phyloP scores from a whole-genome alignment of 495 filamentous ascomycete genomes.

The Pyronema domesticum region DNA sequence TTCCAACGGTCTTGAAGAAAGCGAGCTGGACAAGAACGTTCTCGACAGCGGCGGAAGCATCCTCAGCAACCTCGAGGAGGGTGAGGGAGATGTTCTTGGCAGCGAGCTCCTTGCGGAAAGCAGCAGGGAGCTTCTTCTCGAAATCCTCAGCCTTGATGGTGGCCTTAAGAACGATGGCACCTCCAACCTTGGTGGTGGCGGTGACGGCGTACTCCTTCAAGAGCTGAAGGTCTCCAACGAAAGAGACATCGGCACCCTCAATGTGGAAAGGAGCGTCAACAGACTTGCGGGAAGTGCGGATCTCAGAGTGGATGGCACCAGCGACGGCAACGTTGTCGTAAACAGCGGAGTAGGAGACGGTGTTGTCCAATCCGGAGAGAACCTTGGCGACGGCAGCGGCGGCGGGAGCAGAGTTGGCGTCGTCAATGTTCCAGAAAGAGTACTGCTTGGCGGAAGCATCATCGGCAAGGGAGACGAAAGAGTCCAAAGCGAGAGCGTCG shows the following conservation, averaged over 20 bases:
- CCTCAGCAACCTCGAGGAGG: slow-evolving; percentile 46
- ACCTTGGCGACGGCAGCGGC: slow-evolving; percentile 50
- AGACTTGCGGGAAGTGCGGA: slow-evolving; percentile 62
- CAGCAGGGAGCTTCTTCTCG: slow-evolving; percentile 64
- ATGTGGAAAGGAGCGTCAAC: slow-evolving; percentile 71
- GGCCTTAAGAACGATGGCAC: slow-evolving; percentile 55
- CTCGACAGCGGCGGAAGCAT: slow-evolving; percentile 40
- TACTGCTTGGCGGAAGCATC: slow-evolving; percentile 51
- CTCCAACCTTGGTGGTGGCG: slow-evolving; percentile 48
- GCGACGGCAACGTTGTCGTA: slow-evolving; percentile 81
- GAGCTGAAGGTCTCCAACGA: slow-evolving; percentile 61
- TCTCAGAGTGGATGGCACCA: slow-evolving; percentile 65
- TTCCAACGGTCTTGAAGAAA: slow-evolving; percentile 51
- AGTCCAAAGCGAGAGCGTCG: slow-evolving; percentile 18
- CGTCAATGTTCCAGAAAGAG: slow-evolving; percentile 83
- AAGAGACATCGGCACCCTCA: slow-evolving; percentile 57
- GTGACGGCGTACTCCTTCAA: slow-evolving; percentile 57
- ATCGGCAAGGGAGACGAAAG: slow-evolving; percentile 16
- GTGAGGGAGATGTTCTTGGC: slow-evolving; percentile 50
- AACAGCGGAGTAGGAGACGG: slow-evolving; percentile 54
- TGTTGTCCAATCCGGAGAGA: slow-evolving; percentile 56
- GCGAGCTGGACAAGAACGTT: slow-evolving; percentile 47
- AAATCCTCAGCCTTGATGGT: slow-evolving; percentile 71
- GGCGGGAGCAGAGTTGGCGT: slow-evolving; percentile 45
- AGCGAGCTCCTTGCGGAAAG: slow-evolving; percentile 47